A percentile compares a stretch with the other conserved stretches of the same genome.
Conservation (phyloP, 768 basidiomycete genomes). For the Serendipita sp. region DNA sequence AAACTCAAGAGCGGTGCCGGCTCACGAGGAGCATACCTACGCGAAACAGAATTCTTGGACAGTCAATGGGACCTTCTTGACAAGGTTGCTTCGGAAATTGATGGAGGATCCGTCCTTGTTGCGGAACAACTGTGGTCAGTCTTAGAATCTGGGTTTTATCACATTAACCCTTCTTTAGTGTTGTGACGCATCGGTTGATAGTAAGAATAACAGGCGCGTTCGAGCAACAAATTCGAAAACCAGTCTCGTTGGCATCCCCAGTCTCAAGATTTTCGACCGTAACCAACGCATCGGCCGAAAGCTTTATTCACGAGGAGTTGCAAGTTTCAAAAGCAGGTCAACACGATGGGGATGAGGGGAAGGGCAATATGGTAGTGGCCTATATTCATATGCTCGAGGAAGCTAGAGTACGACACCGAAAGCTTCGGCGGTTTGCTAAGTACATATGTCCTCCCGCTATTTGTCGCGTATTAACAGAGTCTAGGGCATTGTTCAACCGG, state of each 20-base stretch:
- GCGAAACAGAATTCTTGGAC: slow-evolving; percentile 96
- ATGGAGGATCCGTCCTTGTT: slow-evolving; percentile 76
- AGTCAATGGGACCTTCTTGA: slow-evolving; percentile 92
- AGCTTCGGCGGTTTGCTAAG: slow-evolving; percentile 87
- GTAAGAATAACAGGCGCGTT: slow-evolving; percentile 87
- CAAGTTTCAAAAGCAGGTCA: neutral
- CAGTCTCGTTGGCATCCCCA: neutral
- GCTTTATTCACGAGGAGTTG: neutral
- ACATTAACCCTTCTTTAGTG: slow-evolving; percentile 29
- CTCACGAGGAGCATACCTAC: slow-evolving; percentile 77
- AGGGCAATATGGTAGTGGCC: slow-evolving; percentile 32
- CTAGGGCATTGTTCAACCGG: slow-evolving; percentile 57
- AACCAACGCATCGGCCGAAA: slow-evolving; percentile 7
- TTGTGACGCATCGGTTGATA: slow-evolving; percentile 83
- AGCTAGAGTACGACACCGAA: slow-evolving; percentile 79
- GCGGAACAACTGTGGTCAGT: slow-evolving; percentile 89
- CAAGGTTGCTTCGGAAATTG: slow-evolving; percentile 74
- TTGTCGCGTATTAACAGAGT: slow-evolving; percentile 4
- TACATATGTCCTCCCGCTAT: slow-evolving; percentile 19
- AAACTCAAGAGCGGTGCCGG: slow-evolving; percentile 75
- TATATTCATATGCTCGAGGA: slow-evolving; percentile 87
- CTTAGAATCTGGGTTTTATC: neutral
- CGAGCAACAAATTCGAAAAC: slow-evolving; percentile 61
- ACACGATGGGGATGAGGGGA: neutral
- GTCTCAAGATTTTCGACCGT: slow-evolving; percentile 4